Conservation (phyloP, 306 rosid genomes). For the Malus orientalis region DNA sequence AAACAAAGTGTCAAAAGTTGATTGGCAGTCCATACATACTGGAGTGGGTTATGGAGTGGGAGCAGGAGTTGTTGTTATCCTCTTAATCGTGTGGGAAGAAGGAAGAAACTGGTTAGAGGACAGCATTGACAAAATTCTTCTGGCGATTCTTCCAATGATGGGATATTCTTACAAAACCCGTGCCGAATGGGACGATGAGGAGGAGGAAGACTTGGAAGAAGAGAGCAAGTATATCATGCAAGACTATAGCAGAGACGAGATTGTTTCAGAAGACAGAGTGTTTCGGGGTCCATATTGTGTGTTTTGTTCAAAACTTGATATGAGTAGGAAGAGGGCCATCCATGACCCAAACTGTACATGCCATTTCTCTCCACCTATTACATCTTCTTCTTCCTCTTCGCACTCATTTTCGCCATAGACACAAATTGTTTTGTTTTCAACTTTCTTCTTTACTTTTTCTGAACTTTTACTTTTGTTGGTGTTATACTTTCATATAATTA, state of each 20-base stretch:
- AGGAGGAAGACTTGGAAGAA: conserved; percentile 26
- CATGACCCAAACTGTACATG: conserved; percentile 58
- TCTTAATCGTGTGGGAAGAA: conserved; percentile 49
- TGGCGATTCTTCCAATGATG: conserved; percentile 43
- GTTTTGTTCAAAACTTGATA: conserved; percentile 61
- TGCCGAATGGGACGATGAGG: conserved; percentile 23
- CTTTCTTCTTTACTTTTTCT: background rate
- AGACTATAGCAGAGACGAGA: conserved; percentile 17
- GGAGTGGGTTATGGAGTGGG: conserved; percentile 88
- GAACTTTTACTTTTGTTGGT: background rate
- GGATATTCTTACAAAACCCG: conserved; percentile 37
- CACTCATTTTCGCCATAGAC: conserved; percentile 24
- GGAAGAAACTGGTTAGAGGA: conserved; percentile 63
- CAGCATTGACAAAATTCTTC: conserved; percentile 41
- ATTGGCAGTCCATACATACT: conserved; percentile 54
- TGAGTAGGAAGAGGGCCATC: conserved; percentile 30
- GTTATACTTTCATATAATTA: conserved; percentile 7
- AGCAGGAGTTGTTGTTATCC: conserved; percentile 54
- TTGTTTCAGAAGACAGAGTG: conserved; percentile 16
- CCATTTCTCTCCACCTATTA: conserved; percentile 25
- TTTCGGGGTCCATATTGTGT: conserved; percentile 50
- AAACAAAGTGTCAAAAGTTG: conserved; percentile 14
- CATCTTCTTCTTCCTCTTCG: conserved; percentile 44
- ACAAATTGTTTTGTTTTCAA: background rate
- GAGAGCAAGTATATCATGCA: conserved; percentile 13